Conservation (phyloP, 2,329 filamentous ascomycete genomes). For the Calonectria montana region DNA sequence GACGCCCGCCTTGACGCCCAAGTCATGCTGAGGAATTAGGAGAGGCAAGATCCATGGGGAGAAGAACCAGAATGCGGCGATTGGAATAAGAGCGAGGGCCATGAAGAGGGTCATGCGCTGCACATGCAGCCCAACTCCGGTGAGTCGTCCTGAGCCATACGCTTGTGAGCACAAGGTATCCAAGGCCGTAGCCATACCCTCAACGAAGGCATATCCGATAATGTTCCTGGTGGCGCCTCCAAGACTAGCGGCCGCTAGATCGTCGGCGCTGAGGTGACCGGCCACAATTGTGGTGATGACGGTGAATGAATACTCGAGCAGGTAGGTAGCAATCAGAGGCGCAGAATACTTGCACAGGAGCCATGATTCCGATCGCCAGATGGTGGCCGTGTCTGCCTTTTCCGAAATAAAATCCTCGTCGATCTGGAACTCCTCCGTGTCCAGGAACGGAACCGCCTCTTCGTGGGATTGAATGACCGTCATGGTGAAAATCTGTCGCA, state of each 20-base stretch:
- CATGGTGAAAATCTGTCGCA: neutral
- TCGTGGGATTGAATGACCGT: neutral
- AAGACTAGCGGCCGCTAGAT: slow-evolving; percentile 62
- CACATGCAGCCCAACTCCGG: slow-evolving; percentile 63
- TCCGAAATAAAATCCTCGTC: neutral
- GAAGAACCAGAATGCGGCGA: slow-evolving; percentile 60
- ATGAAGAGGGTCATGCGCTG: slow-evolving; percentile 65
- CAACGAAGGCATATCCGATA: slow-evolving; percentile 57
- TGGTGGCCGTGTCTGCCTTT: neutral
- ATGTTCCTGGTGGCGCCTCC: slow-evolving; percentile 67
- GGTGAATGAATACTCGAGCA: slow-evolving; percentile 64
- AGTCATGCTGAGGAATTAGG: slow-evolving; percentile 58
- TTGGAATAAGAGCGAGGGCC: slow-evolving; percentile 58
- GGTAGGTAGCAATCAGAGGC: slow-evolving; percentile 63
- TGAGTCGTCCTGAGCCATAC: slow-evolving; percentile 52
- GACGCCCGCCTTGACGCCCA: slow-evolving; percentile 61
- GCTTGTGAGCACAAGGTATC: slow-evolving; percentile 41
- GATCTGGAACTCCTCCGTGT: neutral
- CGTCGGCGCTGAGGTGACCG: slow-evolving; percentile 63
- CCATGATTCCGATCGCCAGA: slow-evolving; percentile 29
- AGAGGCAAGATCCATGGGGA: slow-evolving; percentile 58
- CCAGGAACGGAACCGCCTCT: neutral
- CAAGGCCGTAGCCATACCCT: slow-evolving; percentile 41
- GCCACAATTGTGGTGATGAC: slow-evolving; percentile 64
- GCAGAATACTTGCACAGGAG: slow-evolving; percentile 47